Conservation (phyloP, 2,329 filamentous ascomycete species). For the Sordariomycetes sp. region DNA sequence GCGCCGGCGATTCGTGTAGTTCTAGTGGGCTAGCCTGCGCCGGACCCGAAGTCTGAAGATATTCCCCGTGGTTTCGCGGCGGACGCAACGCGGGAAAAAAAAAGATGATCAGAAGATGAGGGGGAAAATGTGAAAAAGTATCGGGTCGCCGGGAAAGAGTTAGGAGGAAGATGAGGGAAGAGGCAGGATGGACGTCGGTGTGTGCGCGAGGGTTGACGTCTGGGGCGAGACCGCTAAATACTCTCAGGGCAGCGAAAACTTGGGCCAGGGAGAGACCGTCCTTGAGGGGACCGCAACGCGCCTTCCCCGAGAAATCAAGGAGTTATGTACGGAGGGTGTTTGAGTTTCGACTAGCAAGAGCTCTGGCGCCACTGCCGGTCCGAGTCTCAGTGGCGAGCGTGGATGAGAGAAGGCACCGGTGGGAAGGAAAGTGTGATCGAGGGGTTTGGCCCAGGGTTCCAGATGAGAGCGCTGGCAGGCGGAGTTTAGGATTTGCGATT, state of each 20-base stretch:
- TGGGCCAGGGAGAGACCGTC: background rate
- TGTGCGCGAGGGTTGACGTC: background rate
- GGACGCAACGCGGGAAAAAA: background rate
- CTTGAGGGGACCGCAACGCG: background rate
- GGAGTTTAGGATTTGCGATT: background rate
- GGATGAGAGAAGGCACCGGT: background rate
- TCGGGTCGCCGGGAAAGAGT: background rate
- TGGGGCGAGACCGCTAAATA: background rate
- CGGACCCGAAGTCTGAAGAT: background rate
- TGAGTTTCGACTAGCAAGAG: constrained; percentile 3
- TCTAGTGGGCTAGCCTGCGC: background rate
- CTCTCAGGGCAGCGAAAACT: background rate
- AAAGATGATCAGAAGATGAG: background rate
- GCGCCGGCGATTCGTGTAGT: background rate
- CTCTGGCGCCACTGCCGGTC: constrained; percentile 4
- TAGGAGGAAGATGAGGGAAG: constrained; percentile 8
- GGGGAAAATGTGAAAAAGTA: background rate
- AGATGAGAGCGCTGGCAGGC: background rate
- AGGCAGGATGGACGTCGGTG: constrained; percentile 1
- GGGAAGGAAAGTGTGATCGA: background rate
- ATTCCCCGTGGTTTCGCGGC: background rate
- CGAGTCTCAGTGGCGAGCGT: constrained; percentile 4
- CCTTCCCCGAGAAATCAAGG: background rate
- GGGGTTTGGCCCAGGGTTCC: background rate
- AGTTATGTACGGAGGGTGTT: background rate